Evolutionary conservation across 129 eudicot species (phyloP).

Genomic region (carrot (Daucus carota)): DH1_v3.0 NC_030386.2:5724501-5725000

Average conservation of each 20-base stretch:
- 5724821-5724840: background rate
- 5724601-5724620: conserved; percentile 39
- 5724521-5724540: background rate
- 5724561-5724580: no score
- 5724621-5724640: no score
- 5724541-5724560: no score
- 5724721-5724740: background rate
- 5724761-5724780: background rate
- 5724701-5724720: no score
- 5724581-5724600: no score
- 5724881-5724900: background rate
- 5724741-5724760: background rate
- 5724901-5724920: background rate
- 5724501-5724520: background rate
- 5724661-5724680: no score
- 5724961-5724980: background rate
- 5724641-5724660: no score
- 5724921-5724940: no score
- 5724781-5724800: background rate
- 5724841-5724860: background rate
- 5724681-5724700: no score
- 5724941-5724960: no score
- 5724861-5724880: background rate
- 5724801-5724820: background rate
- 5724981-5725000: background rate